phyloP scores from a whole-genome alignment of 306 rosid species.

The Phaseolus lunatus region DNA sequence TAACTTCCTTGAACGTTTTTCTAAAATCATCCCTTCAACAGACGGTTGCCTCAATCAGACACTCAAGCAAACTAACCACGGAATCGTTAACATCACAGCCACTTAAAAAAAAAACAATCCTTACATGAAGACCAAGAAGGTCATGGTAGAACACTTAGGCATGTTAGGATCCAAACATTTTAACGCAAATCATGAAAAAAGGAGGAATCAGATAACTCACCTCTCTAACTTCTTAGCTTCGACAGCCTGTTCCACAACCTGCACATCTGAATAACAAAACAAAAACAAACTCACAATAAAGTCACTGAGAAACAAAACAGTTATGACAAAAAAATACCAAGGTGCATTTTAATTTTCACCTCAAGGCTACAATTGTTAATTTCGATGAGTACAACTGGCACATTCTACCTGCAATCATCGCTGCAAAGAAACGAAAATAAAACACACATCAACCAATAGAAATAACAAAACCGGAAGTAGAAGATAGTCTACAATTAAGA shows the following conservation, averaged over 20 bases:
- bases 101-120: background rate
- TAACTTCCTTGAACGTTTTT: slow-evolving; percentile 68
- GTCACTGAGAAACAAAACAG: too few species aligned
- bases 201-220: slow-evolving; percentile 30
- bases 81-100: background rate
- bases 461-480: too few species aligned
- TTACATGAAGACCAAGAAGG: slow-evolving; percentile 81
- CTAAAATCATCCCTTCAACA: slow-evolving; percentile 79
- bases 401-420: too few species aligned
- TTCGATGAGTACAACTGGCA: too few species aligned
- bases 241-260: slow-evolving; percentile 66
- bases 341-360: too few species aligned
- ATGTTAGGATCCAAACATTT: slow-evolving; percentile 58
- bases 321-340: too few species aligned
- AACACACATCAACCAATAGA: too few species aligned
- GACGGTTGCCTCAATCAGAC: background rate
- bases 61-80: background rate
- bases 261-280: slow-evolving; percentile 56
- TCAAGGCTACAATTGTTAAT: too few species aligned
- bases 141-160: slow-evolving; percentile 86
- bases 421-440: too few species aligned
- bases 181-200: background rate
- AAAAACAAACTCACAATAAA: too few species aligned
- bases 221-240: slow-evolving; percentile 65
- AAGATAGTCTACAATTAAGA: too few species aligned